Evolutionary conservation across 2,329 filamentous ascomycete species (phyloP).

Genomic region (Bipolaris zeicola): DNA sequence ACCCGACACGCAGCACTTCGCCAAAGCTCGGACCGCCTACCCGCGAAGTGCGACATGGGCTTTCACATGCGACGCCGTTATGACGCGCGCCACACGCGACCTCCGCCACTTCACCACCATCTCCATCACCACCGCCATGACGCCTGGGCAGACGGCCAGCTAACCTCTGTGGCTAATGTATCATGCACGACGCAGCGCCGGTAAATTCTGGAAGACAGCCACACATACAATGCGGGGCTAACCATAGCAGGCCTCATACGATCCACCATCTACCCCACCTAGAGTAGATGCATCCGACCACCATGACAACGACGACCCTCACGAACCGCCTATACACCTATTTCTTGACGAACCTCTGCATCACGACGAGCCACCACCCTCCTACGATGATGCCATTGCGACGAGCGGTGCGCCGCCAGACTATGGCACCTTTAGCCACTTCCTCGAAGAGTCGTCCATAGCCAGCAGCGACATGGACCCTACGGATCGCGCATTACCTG

Average conservation of each 20-base stretch:
- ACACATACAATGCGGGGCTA: not conserved
- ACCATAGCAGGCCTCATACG: conserved; percentile 10
- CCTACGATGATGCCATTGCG: conserved; percentile 41
- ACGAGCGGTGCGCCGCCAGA: conserved; percentile 31
- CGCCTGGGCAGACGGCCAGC: not conserved
- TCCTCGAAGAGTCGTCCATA: conserved; percentile 37
- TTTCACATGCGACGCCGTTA: conserved; percentile 20
- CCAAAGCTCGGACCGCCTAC: conserved; percentile 20
- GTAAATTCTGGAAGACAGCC: not conserved
- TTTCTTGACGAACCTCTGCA: conserved; percentile 3
- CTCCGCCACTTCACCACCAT: conserved; percentile 1
- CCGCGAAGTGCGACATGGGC: conserved; percentile 11
- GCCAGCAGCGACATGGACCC: conserved; percentile 38
- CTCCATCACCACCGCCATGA: conserved; percentile 6
- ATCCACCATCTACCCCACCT: conserved; percentile 20
- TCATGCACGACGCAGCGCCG: conserved; percentile 19
- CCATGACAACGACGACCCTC: conserved; percentile 17
- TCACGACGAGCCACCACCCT: conserved; percentile 40
- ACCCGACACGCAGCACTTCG: conserved; percentile 26
- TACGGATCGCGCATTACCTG: conserved; percentile 30
- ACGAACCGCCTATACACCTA: conserved; percentile 12
- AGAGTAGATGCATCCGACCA: not conserved
- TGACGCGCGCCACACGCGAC: conserved; percentile 22
- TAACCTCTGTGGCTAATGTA: conserved; percentile 1
- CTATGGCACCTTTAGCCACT: conserved; percentile 40